Evolutionary conservation across 1,139 yeast genomes (phyloP).

Genomic region (Candida sanyaensis): DNA sequence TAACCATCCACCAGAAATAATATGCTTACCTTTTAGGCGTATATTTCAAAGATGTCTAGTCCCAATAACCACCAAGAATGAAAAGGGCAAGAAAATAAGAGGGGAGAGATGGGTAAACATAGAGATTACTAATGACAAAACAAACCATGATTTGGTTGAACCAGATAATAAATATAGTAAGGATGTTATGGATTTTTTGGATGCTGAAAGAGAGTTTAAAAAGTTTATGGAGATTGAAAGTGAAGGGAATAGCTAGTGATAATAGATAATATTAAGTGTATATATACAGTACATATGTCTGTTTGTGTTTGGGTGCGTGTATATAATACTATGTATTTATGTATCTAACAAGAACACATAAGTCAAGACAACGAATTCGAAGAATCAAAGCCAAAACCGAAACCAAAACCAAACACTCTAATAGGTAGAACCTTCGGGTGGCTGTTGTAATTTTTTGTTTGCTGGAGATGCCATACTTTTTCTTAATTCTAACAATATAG

Average conservation of each 20-base stretch:
- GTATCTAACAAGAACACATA: background rate
- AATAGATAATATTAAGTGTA: background rate
- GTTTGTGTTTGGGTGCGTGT: background rate
- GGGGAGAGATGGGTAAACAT: slow-evolving; percentile 40
- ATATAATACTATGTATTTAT: background rate
- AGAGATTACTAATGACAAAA: slow-evolving; percentile 41
- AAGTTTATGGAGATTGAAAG: slow-evolving; percentile 32
- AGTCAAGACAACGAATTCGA: background rate
- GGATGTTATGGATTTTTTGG: slow-evolving; percentile 36
- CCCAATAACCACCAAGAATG: slow-evolving; percentile 19
- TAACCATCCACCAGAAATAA: slow-evolving; percentile 39
- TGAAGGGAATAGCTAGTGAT: slow-evolving; percentile 8
- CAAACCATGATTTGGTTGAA: slow-evolving; percentile 34
- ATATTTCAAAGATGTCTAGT: slow-evolving; percentile 51
- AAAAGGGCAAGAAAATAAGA: slow-evolving; percentile 27
- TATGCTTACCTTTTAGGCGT: slow-evolving; percentile 57
- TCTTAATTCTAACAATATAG: slow-evolving; percentile 82
- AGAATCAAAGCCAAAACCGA: background rate
- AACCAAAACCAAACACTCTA: slow-evolving; percentile 15
- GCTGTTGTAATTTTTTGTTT: slow-evolving; percentile 87
- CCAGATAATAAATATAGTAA: slow-evolving; percentile 24
- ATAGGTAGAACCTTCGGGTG: slow-evolving; percentile 82
- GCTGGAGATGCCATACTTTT: slow-evolving; percentile 79
- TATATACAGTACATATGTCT: background rate
- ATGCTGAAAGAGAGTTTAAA: slow-evolving; percentile 41